Evolutionary conservation across 2,329 filamentous ascomycete species (phyloP), one percentile per base, ranked within the genome.

Genomic region (Stachybotrys chartarum): DNA sequence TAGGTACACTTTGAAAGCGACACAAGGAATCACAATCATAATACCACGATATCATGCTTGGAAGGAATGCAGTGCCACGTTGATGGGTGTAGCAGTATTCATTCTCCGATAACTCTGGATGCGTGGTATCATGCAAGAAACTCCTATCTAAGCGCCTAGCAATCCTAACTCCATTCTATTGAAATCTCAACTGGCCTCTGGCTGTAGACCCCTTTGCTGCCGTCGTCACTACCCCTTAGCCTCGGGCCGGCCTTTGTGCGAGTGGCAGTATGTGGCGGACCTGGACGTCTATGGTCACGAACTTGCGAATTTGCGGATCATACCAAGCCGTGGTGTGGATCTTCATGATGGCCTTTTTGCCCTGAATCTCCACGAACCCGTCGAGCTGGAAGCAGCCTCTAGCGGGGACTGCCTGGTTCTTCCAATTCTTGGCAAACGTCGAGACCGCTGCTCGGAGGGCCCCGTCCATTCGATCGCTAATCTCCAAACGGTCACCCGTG

Each of bases 261-360:
- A 69, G 59, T 55, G 73, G 74, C 56, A 78, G 61, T 57, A 73
- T 42, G 45, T 77, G 72, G 61, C 75, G 74, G 17, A 80, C 60
- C n/a, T 67, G 63, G 50, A 78, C 70, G 48, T 79, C 63, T 14
- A 72, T 66, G 32, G 63, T 63, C 57, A 70, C 72, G 53, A 74
- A 81, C 50, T 68, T 71, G 57, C 74, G 73, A 46, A 74, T 76
- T 64, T 81, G 79, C 1, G 82, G 81, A 62, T 85, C 75, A 67
- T 80, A 86, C 66, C 76, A 82, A 2, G 74, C 78, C 11, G 68
- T 56, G 2, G 81, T 80, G 57, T 83, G 78, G 12, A 84, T 69
- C 3, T 76, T 73, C 54, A 84, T 64, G 52, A 71, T 71, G 1
- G 75, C 75, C 24, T 68, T 73, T 2, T 75, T 65, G 2, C 78